Base-by-base conservation (phyloP, 495 filamentous ascomycete species). In the Aspergillus bertholletiae region DNA sequence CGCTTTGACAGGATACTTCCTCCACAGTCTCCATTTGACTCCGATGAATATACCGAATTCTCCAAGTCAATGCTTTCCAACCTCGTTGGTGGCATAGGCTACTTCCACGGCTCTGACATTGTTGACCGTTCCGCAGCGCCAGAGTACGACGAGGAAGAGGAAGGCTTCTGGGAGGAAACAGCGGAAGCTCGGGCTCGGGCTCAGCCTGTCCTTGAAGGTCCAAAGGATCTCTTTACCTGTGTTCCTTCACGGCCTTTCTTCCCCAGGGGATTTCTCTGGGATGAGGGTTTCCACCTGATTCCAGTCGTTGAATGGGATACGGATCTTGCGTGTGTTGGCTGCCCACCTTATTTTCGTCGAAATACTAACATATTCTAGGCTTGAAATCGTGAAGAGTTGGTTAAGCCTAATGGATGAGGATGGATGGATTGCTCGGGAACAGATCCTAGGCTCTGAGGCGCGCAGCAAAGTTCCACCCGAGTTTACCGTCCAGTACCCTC, bases 401-500 rank as follows among this genome's bases (percentile, higher is more conserved):
- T 90, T 96, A 71, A 89, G 85, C 53, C 80, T 96, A 5, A 95
- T 97, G 80, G 94, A 98, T 61, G 91, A 94, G 37, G 92, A 97
- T 65, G 94, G 94, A 44, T 98, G 94, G 94, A 97, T 98, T 72
- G 90, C 84, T 5, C 88, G 94, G 37, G 94, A 98, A 70, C 95
- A 97, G 71, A 98, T 98, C 49, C 81, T 98, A 8, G 94, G 94
- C 45, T 69, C 80, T n/a, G 94, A 98, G 71, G 94, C 94, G 34
- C 85, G 94, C 44, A 96, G 88, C 75, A 98, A 97, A 71, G 94
- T 98, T 12, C 94, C 94, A 1, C 64, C 72, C n/a, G 92, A 98
- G 69, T 98, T 98, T 67, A 95, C 96, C 56, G 80, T 89, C 27
- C 94, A 98, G 61, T 97, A 97, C 67, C 94, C 94, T 24, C 94